A percentile compares a stretch with the other conserved stretches of the same genome.
These are phyloP conservation scores for Fusarium oxysporum DNA, from an alignment of 2,329 filamentous ascomycete species.

Conservation along the genomic window DNA sequence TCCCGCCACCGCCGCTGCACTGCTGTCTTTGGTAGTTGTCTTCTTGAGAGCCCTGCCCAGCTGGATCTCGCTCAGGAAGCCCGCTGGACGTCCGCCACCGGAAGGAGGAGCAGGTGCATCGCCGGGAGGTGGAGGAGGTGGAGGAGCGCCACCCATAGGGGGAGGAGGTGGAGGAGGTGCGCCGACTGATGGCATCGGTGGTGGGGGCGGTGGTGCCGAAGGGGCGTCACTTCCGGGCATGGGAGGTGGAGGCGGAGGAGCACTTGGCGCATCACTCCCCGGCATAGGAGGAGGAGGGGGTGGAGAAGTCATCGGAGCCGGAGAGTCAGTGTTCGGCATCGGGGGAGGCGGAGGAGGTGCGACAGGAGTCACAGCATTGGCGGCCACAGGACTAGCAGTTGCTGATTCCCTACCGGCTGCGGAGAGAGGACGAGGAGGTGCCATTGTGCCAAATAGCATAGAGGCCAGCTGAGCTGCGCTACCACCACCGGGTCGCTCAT, in stretches of 20 bases:
- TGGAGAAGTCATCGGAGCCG: conserved; percentile 43
- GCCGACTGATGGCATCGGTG: conserved; percentile 49
- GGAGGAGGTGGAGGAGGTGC: conserved; percentile 60
- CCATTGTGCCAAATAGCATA: conserved; percentile 97
- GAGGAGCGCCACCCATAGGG: conserved; percentile 48
- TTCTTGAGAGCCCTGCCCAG: conserved; percentile 84
- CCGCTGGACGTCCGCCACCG: conserved; percentile 63
- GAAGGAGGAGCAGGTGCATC: conserved; percentile 60
- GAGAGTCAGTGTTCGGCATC: conserved; percentile 46
- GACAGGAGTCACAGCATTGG: conserved; percentile 55
- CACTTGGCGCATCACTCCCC: conserved; percentile 40
- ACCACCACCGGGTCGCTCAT: conserved; percentile 81
- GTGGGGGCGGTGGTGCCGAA: conserved; percentile 58
- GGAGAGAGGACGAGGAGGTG: conserved; percentile 86
- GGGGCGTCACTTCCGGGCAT: conserved; percentile 50
- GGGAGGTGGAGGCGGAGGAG: conserved; percentile 53
- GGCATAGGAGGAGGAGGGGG: conserved; percentile 48
- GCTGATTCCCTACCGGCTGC: conserved; percentile 78
- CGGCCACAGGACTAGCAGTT: conserved; percentile 53
- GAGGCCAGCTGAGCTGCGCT: conserved; percentile 93
- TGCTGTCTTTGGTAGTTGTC: conserved; percentile 90
- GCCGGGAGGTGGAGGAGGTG: conserved; percentile 57
- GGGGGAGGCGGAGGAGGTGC: conserved; percentile 54
- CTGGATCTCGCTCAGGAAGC: conserved; percentile 86
- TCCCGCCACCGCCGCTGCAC: conserved; percentile 77